Evolutionary conservation across 495 filamentous ascomycete genomes (phyloP), one percentile per base, ranked within the genome.

Genomic region (Sphaerosporella brunnea): DNA sequence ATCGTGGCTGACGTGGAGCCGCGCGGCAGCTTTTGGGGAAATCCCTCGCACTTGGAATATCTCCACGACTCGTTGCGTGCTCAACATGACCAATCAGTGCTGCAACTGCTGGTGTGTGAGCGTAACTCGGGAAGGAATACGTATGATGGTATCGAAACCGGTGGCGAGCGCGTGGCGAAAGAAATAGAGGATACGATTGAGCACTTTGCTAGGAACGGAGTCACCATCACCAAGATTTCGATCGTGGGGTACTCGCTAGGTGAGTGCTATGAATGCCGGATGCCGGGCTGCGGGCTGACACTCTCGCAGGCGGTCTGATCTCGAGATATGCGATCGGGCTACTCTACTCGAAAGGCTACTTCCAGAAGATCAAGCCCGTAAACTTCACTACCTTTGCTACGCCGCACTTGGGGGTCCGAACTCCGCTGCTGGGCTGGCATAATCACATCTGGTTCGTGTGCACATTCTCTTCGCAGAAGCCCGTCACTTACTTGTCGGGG

Each of bases 351-450:
- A 80, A 78, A 49, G 84, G 84, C 9, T 75, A 77, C 53, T 75
- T 96, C 37, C 78, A 90, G 26, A 71, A 72, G 46, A 64, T 95
- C 15, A 68, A 83, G 58, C 86, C 90, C 15, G 72, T 92, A 74
- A 94, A 94, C 65, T 95, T 95, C 60, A 83, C 82, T 2, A 92
- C 85, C 1, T 95, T 96, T 63, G 88, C 82, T 20, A 77, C 78
- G 13, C 88, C 90, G 16, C 87, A 95, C 64, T 73, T 95, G 0
- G 88, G 88, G 16, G 83, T 88, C 5, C 71, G 83, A 36, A 76
- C 79, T 8, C 85, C 88, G 0, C 64, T 79, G 2, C 68, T 71
- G 28, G 85, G 85, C 7, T 71, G 70, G 59, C 64, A 68, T 37
- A 77, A 74, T 48, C 65, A 77, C 40, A 58, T 87, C 4, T 94